Percentiles rank a stretch among this genome's conserved stretches.
Conservation (phyloP, 106 monocot genomes). For the Dioscorea zingiberensis region DNA sequence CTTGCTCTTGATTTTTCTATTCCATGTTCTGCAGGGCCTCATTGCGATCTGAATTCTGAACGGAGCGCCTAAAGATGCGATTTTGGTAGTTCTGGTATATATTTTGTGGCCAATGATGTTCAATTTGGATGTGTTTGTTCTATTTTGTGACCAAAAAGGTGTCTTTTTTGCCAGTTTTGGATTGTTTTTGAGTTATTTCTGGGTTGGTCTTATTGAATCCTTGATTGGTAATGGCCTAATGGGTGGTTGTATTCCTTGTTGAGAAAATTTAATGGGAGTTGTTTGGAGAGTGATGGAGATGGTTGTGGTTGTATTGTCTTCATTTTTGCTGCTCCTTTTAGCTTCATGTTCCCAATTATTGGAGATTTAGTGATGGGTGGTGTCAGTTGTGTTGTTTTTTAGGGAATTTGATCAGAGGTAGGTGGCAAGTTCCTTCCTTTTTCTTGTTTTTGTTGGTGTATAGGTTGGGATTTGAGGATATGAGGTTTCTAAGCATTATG, state of each 20-base stretch:
- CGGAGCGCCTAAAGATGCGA: background rate
- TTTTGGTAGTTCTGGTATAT: background rate
- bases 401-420: background rate
- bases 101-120: too few species aligned
- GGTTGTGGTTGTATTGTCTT: background rate
- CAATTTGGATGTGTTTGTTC: too few species aligned
- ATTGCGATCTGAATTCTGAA: background rate
- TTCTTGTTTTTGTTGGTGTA: background rate
- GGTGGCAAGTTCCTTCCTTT: background rate
- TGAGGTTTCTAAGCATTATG: slow-evolving; percentile 87
- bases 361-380: slow-evolving; percentile 1
- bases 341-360: background rate
- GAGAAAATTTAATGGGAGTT: background rate
- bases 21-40: too few species aligned
- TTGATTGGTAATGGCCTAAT: background rate
- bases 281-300: slow-evolving; percentile 2
- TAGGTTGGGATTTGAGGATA: slow-evolving; percentile 13
- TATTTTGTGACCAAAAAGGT: background rate
- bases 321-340: background rate
- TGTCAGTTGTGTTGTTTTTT: background rate
- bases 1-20: too few species aligned
- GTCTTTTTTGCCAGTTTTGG: too few species aligned
- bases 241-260: background rate
- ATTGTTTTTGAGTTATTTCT: too few species aligned
- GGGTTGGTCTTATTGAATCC: too few species aligned